These are phyloP conservation scores for Nicotiana paniculata DNA, from an alignment of 257 asterid species.

Conservation along the genomic window DNA sequence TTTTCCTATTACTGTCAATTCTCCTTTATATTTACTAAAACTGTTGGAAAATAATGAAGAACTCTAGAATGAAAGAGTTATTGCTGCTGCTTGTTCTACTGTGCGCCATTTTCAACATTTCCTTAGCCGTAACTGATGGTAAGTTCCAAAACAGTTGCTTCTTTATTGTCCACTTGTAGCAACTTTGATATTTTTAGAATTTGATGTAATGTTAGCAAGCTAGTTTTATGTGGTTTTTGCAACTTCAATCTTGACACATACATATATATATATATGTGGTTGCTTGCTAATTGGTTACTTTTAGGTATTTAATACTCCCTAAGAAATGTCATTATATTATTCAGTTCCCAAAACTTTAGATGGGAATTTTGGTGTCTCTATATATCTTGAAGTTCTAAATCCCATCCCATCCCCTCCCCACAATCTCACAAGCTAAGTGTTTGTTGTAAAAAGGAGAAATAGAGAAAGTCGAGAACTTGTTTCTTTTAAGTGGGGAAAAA, in stretches of 20 bases:
- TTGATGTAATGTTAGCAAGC: not conserved
- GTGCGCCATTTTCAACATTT: constrained; percentile 33
- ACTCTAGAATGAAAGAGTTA: constrained; percentile 32
- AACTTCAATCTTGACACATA: not conserved
- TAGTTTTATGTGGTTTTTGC: not conserved
- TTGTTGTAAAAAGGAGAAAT: not conserved
- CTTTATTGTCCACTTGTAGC: not conserved
- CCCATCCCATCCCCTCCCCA: not conserved
- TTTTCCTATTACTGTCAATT: not conserved
- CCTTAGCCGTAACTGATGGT: constrained; percentile 65
- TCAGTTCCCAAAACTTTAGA: not conserved
- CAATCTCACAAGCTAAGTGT: not conserved
- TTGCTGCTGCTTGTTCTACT: constrained; percentile 37
- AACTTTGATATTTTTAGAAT: not conserved
- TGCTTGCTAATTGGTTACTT: not conserved
- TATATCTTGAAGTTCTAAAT: not conserved
- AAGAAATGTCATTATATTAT: not conserved
- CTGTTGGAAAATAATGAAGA: constrained; percentile 6
- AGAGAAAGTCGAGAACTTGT: not conserved
- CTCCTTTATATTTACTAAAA: not conserved
- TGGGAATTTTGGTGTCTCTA: not conserved
- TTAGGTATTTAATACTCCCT: not conserved
- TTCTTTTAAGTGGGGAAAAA: not conserved
- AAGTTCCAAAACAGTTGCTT: not conserved
- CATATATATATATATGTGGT: not conserved